Conservation (phyloP, 805 yeast genomes). For the Zygotorulaspora chibaensis region DNA sequence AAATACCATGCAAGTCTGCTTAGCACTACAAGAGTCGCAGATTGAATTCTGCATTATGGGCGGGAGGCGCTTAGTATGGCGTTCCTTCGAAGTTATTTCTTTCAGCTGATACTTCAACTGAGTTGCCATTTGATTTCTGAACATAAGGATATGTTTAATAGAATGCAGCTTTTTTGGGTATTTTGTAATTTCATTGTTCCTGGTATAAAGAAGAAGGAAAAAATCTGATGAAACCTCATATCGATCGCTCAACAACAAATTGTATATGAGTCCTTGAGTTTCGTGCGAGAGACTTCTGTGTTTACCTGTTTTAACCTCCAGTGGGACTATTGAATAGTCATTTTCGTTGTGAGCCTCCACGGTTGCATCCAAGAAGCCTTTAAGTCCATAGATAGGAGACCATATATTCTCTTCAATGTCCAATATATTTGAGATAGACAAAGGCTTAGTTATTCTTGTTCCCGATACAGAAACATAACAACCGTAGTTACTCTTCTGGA, state of each 20-base stretch:
- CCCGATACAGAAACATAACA: constrained; percentile 26
- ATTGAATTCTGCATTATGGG: constrained; percentile 46
- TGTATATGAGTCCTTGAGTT: constrained; percentile 82
- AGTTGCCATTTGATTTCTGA: constrained; percentile 65
- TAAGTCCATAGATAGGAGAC: constrained; percentile 86
- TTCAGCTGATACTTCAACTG: constrained; percentile 44
- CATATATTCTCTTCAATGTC: constrained; percentile 89
- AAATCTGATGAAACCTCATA: constrained; percentile 64
- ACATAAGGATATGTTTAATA: constrained; percentile 60
- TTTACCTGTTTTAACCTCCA: constrained; percentile 87
- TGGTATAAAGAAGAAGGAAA: constrained; percentile 71
- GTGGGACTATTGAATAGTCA: constrained; percentile 56
- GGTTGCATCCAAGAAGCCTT: constrained; percentile 88
- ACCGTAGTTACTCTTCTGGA: constrained; percentile 32
- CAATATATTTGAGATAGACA: constrained; percentile 58
- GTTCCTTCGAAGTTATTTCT: constrained; percentile 12
- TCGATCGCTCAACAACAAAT: constrained; percentile 72
- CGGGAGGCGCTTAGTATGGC: constrained; percentile 43
- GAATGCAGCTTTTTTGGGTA: constrained; percentile 54
- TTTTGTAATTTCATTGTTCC: constrained; percentile 49
- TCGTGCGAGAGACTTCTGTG: constrained; percentile 61
- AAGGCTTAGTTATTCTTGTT: constrained; percentile 35
- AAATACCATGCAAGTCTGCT: constrained; percentile 59
- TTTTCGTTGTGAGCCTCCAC: constrained; percentile 53
- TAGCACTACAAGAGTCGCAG: constrained; percentile 59